Evolutionary conservation across 2,329 filamentous ascomycete genomes (phyloP).

Genomic region (Didymella keratinophila): DNA sequence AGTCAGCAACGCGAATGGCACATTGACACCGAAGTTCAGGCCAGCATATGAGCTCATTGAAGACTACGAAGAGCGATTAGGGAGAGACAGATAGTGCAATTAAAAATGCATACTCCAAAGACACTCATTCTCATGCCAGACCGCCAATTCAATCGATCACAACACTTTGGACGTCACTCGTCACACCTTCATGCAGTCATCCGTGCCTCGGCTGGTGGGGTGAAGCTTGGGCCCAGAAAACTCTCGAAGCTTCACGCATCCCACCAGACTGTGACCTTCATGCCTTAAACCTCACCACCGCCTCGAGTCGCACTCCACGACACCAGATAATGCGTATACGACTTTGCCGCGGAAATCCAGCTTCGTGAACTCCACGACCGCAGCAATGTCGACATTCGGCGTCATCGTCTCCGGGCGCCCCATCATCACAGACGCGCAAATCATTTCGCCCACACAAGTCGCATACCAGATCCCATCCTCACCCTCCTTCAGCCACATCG

Average conservation of each 20-base stretch:
- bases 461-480: conserved; percentile 71
- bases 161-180: not conserved
- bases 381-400: conserved; percentile 65
- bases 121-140: not conserved
- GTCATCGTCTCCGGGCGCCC: conserved; percentile 68
- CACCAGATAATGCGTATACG: not conserved
- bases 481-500: conserved; percentile 74
- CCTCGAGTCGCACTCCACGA: not conserved
- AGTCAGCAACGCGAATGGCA: conserved; percentile 22
- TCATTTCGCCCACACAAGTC: conserved; percentile 67
- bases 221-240: conserved; percentile 20
- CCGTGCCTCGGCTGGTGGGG: conserved; percentile 15
- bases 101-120: not conserved
- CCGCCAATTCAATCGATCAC: not conserved
- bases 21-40: conserved; percentile 40
- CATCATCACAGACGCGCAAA: conserved; percentile 64
- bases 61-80: conserved; percentile 52
- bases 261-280: not conserved
- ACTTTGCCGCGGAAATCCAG: no score
- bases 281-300: conserved; percentile 1
- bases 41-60: conserved; percentile 53
- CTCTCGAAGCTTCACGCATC: conserved; percentile 21
- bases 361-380: no score
- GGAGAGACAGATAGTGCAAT: conserved; percentile 39
- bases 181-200: not conserved